A percentile compares a stretch with the other conserved stretches of the same genome.
These are phyloP conservation scores for Tritrichomonas foetus DNA, from an alignment of 208 protist species.

Conservation along the genomic window DNA sequence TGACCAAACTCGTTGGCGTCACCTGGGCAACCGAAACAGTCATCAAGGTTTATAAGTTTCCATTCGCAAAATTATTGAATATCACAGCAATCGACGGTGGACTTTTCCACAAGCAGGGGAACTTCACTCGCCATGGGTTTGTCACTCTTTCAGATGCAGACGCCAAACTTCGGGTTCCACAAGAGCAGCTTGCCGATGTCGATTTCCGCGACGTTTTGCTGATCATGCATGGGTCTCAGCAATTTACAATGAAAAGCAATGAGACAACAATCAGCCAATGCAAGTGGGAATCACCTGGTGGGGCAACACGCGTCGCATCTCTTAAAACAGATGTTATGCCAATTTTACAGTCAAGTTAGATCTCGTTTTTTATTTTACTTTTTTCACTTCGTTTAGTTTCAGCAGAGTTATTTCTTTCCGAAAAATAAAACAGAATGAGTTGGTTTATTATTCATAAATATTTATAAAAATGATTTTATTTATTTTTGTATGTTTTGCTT, in stretches of 20 bases:
- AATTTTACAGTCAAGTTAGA: no score
- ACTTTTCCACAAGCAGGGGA: constrained; percentile 19
- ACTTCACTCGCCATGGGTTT: background rate
- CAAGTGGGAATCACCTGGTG: background rate
- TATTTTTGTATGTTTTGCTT: no score
- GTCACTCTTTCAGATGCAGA: background rate
- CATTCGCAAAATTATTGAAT: background rate
- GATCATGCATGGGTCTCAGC: background rate
- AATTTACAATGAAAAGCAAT: background rate
- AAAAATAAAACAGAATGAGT: no score
- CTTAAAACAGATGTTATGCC: background rate
- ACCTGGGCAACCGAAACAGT: background rate
- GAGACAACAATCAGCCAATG: background rate
- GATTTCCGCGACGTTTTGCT: background rate
- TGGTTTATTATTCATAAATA: no score
- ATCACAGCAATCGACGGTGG: background rate
- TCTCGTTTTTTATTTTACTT: no score
- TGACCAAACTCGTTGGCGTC: background rate
- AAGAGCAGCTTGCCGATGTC: background rate
- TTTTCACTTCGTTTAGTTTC: no score
- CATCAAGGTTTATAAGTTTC: background rate
- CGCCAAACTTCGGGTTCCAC: background rate
- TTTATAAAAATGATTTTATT: no score
- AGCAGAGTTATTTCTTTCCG: no score
- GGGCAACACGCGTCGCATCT: background rate